Evolutionary conservation across 805 yeast genomes (phyloP).

Genomic region (Teunomyces barrocoloradensis): DNA sequence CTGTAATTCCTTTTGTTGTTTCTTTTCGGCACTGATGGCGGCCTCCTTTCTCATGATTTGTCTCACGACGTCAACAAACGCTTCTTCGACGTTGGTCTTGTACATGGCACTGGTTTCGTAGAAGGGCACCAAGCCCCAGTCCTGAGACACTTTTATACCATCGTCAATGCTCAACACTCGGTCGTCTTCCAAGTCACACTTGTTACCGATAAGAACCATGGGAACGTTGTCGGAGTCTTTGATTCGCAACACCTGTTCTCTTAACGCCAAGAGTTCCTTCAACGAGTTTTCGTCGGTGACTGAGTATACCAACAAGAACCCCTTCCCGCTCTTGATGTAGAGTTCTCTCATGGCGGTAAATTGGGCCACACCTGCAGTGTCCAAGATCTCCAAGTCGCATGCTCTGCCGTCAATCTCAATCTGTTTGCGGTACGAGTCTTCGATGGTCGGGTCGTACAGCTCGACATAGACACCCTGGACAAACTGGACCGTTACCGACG

Average conservation of each 20-base stretch:
- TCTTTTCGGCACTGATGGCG: slow-evolving; percentile 42
- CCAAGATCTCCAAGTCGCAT: slow-evolving; percentile 72
- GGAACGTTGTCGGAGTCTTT: slow-evolving; percentile 79
- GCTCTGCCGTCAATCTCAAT: slow-evolving; percentile 85
- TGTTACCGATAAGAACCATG: slow-evolving; percentile 87
- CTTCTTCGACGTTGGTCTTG: slow-evolving; percentile 85
- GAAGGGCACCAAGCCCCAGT: slow-evolving; percentile 88
- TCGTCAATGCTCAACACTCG: slow-evolving; percentile 76
- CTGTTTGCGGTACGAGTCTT: slow-evolving; percentile 89
- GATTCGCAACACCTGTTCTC: slow-evolving; percentile 81
- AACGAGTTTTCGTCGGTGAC: slow-evolving; percentile 65
- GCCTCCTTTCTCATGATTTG: slow-evolving; percentile 81
- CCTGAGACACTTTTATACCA: slow-evolving; percentile 78
- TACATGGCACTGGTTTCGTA: slow-evolving; percentile 93
- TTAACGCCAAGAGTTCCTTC: slow-evolving; percentile 70
- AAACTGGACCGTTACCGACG: slow-evolving; percentile 88
- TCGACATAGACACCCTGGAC: slow-evolving; percentile 89
- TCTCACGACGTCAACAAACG: slow-evolving; percentile 82
- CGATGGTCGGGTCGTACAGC: slow-evolving; percentile 94
- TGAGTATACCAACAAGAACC: slow-evolving; percentile 56
- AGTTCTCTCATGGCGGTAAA: slow-evolving; percentile 94
- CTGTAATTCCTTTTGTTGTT: slow-evolving; percentile 41
- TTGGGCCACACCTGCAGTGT: slow-evolving; percentile 73
- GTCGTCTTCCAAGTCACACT: slow-evolving; percentile 77
- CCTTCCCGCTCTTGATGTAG: slow-evolving; percentile 85